Base-by-base conservation (phyloP, 352 stramenopile species). In the Achlya hypogyna region DNA sequence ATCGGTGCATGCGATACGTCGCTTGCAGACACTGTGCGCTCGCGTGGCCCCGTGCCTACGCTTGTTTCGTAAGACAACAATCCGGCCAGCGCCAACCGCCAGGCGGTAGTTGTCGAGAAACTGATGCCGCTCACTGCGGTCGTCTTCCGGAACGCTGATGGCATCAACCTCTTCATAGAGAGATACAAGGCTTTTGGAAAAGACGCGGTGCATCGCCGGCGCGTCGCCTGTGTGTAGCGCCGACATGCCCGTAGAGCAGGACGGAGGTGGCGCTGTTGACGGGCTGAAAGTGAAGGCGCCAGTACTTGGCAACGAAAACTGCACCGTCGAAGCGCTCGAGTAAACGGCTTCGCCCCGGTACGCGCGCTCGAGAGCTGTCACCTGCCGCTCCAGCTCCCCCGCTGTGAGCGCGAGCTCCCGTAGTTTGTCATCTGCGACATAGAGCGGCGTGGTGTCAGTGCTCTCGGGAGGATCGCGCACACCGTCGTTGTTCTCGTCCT, bases 1-100 rank as follows among this genome's bases (percentile, higher is more conserved):
- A 68, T 0, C 60, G 34, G 23, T 73, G 63, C 81, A 89, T 89
- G 14, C 78, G 73, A 79, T 78, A 90, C 0, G 62, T 75, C 8
- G 80, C 67, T 53, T 92, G 83, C 4, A 92, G 72, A 40, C 71
- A 75, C 4, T 45, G 32, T 8, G 77, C 78, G 5, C 60, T 51
- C 9, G 28, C 27, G 6, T 23, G 14, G 12, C 38, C 60, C 4
- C 60, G 60, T 23, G 43, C 42, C 60, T 67, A 38, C 8, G 5
- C 1, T 9, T 22, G 27, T 45, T 4, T 1, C 51, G 12, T 5
- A 27, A 10, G 6, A 2, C 29, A 54, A 16, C 14, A 65, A 18
- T 29, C 29, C 22, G 5, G 9, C 18, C 3, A 28, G 47, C 25
- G 31, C 49, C 5, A 43, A 67, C 60, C 16, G 51, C 16, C 20